These are phyloP conservation scores for Pseudotsuga menziesii DNA, from an alignment of 75 land plant genomes.

Conservation along the genomic window DNA sequence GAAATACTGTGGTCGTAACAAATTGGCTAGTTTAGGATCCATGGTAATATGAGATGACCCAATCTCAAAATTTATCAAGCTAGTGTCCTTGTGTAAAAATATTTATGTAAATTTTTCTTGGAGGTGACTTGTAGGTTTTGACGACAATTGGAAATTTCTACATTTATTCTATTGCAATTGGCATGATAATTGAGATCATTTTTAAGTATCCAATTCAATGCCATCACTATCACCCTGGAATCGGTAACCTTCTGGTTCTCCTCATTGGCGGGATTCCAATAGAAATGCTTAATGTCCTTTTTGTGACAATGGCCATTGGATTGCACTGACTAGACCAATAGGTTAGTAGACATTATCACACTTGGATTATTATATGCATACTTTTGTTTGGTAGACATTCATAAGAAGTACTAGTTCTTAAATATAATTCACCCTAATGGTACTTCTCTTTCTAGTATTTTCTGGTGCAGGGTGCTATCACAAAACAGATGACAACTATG, in stretches of 20 bases:
- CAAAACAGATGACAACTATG: slow-evolving; percentile 97
- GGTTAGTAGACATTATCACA: slow-evolving; percentile 28
- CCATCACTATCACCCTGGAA: slow-evolving; percentile 72
- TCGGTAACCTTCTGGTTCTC: slow-evolving; percentile 84
- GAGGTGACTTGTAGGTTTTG: slow-evolving; percentile 50
- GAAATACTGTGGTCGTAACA: neutral
- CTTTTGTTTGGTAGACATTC: neutral
- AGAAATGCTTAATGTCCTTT: slow-evolving; percentile 92
- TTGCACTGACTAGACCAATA: slow-evolving; percentile 85
- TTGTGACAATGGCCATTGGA: slow-evolving; percentile 95
- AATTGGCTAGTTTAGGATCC: neutral
- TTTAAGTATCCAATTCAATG: slow-evolving; percentile 86
- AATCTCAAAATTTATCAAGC: neutral
- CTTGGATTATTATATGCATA: neutral
- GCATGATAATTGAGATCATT: slow-evolving; percentile 79
- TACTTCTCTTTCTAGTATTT: neutral
- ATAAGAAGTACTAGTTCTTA: neutral
- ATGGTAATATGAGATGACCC: neutral
- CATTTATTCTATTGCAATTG: slow-evolving; percentile 84
- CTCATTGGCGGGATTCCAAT: slow-evolving; percentile 97
- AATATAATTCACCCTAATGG: neutral
- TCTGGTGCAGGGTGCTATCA: slow-evolving; percentile 82
- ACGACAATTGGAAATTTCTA: slow-evolving; percentile 96
- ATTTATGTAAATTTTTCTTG: neutral
- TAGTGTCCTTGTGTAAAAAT: neutral